These are phyloP conservation scores for Penicillium fuscoglaucum DNA, from an alignment of 2,329 filamentous ascomycete species.

Conservation along the genomic window DNA sequence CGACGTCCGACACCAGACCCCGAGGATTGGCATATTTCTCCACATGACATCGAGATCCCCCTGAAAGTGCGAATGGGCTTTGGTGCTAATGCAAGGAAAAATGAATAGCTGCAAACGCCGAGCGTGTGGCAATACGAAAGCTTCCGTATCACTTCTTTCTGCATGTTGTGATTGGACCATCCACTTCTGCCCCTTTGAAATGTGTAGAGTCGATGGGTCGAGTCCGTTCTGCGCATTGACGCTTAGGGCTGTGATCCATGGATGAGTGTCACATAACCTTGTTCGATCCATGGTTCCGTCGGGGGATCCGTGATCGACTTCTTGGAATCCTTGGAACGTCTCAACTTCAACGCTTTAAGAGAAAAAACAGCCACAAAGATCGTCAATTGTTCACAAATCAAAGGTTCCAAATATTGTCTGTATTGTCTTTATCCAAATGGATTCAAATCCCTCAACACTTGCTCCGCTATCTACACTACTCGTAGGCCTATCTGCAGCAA, in stretches of 20 bases:
- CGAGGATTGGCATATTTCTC: conserved; percentile 11
- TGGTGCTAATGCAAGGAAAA: conserved; percentile 26
- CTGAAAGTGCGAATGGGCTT: conserved; percentile 8
- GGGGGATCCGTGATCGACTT: conserved; percentile 6
- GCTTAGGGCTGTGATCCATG: conserved; percentile 11
- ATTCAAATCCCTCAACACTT: background rate
- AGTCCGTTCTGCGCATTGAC: conserved; percentile 15
- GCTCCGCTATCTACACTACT: background rate
- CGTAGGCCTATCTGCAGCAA: background rate
- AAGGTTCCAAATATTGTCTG: background rate
- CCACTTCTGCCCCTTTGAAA: conserved; percentile 5
- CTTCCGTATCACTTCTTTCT: conserved; percentile 17
- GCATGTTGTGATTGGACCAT: conserved; percentile 16
- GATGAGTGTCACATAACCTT: conserved; percentile 4
- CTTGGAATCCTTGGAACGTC: background rate
- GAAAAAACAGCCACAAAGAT: background rate
- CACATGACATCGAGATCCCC: conserved; percentile 9
- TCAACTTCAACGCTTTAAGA: background rate
- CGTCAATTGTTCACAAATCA: background rate
- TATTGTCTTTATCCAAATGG: too few relatives aligned
- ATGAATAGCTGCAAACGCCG: conserved; percentile 19
- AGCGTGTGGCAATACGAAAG: conserved; percentile 24
- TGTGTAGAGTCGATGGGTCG: conserved; percentile 7
- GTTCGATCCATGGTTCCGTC: conserved; percentile 2
- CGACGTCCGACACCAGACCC: conserved; percentile 3